These are phyloP conservation scores for Sorghum bicolor DNA, from an alignment of 176 grass and related monocot genomes.

Conservation along the genomic window DNA sequence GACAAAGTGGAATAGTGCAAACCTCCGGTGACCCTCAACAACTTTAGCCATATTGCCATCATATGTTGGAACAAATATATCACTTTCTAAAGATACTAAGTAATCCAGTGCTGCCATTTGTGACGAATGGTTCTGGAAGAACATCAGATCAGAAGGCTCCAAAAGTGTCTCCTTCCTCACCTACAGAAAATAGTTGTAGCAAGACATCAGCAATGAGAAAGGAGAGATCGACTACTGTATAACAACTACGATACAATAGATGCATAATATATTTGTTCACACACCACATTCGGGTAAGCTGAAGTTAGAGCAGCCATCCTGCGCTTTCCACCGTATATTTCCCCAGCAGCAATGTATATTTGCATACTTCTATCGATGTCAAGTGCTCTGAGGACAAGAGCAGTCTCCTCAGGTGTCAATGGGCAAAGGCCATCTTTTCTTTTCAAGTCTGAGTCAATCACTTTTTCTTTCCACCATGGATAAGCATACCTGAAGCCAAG, in stretches of 20 bases:
- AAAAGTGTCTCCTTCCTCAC: slow-evolving; percentile 88
- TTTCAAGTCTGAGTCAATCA: slow-evolving; percentile 82
- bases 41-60: slow-evolving; percentile 98
- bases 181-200: slow-evolving; percentile 30
- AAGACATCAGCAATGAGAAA: neutral
- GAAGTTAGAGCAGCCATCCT: slow-evolving; percentile 76
- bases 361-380: slow-evolving; percentile 74
- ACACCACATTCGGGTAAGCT: slow-evolving; percentile 86
- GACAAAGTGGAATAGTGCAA: slow-evolving; percentile 18
- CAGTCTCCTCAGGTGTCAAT: slow-evolving; percentile 86
- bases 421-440: slow-evolving; percentile 89
- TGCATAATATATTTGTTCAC: neutral
- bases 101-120: slow-evolving; percentile 99
- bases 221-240: neutral
- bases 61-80: slow-evolving; percentile 92
- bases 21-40: slow-evolving; percentile 95
- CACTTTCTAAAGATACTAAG: slow-evolving; percentile 86
- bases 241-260: neutral
- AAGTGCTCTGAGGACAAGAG: slow-evolving; percentile 80
- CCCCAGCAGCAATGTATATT: slow-evolving; percentile 92
- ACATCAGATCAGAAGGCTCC: slow-evolving; percentile 70
- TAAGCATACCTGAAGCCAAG: slow-evolving; percentile 74
- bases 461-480: slow-evolving; percentile 98
- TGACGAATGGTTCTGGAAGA: slow-evolving; percentile 94
- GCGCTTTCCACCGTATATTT: slow-evolving; percentile 75